Evolutionary conservation across 2,329 filamentous ascomycete species (phyloP), one percentile per base, ranked within the genome.

Genomic region (Simplicillium sp.): DNA sequence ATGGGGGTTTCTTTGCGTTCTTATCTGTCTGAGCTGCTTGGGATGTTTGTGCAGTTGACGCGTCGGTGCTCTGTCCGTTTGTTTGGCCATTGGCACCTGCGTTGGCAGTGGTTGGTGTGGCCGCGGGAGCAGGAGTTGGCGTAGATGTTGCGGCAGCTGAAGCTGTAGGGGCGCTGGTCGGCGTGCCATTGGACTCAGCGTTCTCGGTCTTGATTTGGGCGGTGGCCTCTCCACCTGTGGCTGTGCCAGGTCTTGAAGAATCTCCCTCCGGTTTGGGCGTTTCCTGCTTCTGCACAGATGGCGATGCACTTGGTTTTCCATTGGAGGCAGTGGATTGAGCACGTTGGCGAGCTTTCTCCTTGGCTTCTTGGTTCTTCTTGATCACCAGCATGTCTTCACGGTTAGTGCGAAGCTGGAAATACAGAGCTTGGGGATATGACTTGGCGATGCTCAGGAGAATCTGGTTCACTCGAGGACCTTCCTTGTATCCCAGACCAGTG

Each of bases 381-480:
- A 96, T 94, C 33, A 82, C 75, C 41, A 86, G 70, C 80, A 96
- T 89, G 58, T 99, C 94, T 61, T 99, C 92, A 34, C 90, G 75
- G 48, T 85, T 95, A 2, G 90, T 98, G 44, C 92, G 75, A 20
- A 98, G 75, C 57, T 95, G 82, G 71, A 97, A 97, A 69, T 96
- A 98, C 20, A 99, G 71, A 3, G 92, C 83, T 57, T 99, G 92
- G 2, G 92, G 92, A 57, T 94, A 98, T 1, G 85, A 81, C 67
- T 96, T 96, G 39, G 92, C 92, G 55, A 99, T 87, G 68, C 92
- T 94, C 17, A 87, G 76, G 14, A 99, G 73, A 38, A 99, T 87
- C 38, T 79, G 77, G 57, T 92, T 84, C 35, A 90, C 86, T 37
- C 94, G 83, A 4, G 81, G 80, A 11, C 88, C 90, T 62, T 99